Evolutionary conservation across 192 early-diverging fungal genomes (phyloP).

Genomic region (Entrophospora sp.): DNA sequence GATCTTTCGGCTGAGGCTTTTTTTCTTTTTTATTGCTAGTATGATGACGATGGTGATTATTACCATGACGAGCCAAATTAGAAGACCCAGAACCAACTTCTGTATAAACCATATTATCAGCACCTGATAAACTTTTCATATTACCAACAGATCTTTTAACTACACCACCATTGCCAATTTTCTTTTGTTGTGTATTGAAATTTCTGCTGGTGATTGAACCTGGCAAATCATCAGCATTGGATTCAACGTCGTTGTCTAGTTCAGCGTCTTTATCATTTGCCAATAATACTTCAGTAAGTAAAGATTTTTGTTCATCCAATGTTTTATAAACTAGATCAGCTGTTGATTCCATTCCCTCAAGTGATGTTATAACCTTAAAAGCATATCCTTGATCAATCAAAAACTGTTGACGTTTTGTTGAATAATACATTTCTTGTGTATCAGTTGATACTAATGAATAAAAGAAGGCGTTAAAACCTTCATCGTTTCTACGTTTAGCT

Average conservation of each 20-base stretch:
- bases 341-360: conserved; percentile 85
- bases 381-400: conserved; percentile 98
- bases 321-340: conserved; percentile 69
- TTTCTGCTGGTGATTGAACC: conserved; percentile 30
- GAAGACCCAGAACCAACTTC: conserved; percentile 37
- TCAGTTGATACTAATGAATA: conserved; percentile 98
- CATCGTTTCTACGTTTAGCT: conserved; percentile 88
- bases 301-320: conserved; percentile 64
- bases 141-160: conserved; percentile 51
- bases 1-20: conserved; percentile 8
- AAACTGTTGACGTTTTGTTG: conserved; percentile 97
- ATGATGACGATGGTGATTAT: no score
- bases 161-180: no score
- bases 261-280: conserved; percentile 52
- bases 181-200: conserved; percentile 35
- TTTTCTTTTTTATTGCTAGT: conserved; percentile 12
- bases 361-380: conserved; percentile 96
- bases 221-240: conserved; percentile 50
- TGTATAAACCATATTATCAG: conserved; percentile 89
- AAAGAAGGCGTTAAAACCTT: conserved; percentile 96
- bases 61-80: no score
- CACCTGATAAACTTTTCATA: conserved; percentile 78
- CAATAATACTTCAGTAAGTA: conserved; percentile 78
- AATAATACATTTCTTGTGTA: conserved; percentile 99
- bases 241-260: conserved; percentile 54